phyloP scores from a whole-genome alignment of 192 early-diverging fungal genomes.

The Spizellomyces sp. region DNA sequence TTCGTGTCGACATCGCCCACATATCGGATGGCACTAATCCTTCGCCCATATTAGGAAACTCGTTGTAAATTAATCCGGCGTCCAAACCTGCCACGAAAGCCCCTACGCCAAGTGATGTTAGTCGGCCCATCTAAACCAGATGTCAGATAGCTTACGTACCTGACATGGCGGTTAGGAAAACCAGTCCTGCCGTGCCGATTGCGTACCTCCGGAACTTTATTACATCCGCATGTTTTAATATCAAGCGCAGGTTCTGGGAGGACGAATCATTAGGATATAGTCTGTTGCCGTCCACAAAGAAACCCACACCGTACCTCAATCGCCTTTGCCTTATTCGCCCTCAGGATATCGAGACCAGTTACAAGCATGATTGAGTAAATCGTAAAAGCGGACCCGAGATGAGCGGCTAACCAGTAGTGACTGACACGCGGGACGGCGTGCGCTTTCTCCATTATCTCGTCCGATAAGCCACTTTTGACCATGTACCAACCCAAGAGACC shows the following conservation, averaged over 20 bases:
- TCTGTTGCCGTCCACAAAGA: background rate
- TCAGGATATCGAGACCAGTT: constrained; percentile 78
- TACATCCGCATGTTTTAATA: constrained; percentile 16
- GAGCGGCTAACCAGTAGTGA: constrained; percentile 91
- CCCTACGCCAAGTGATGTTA: constrained; percentile 41
- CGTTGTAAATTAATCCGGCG: constrained; percentile 96
- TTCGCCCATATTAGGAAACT: constrained; percentile 93
- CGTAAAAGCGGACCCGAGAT: constrained; percentile 84
- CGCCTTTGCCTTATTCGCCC: constrained; percentile 45
- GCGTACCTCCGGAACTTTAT: constrained; percentile 51
- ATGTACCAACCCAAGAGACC: constrained; percentile 98
- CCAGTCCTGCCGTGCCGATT: constrained; percentile 63
- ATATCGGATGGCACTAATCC: constrained; percentile 73
- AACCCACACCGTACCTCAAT: constrained; percentile 6
- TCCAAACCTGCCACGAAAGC: constrained; percentile 96
- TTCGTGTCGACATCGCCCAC: constrained; percentile 53
- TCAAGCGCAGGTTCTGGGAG: background rate
- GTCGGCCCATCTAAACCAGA: background rate
- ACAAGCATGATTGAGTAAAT: constrained; percentile 82
- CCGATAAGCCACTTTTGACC: constrained; percentile 89
- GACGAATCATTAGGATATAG: background rate
- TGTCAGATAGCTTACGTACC: constrained; percentile 13
- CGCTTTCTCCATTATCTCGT: constrained; percentile 74
- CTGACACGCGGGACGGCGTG: constrained; percentile 88
- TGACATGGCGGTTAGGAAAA: constrained; percentile 86